Conservation (phyloP, 208 protist genomes). For the Acanthamoeba healyi region DNA sequence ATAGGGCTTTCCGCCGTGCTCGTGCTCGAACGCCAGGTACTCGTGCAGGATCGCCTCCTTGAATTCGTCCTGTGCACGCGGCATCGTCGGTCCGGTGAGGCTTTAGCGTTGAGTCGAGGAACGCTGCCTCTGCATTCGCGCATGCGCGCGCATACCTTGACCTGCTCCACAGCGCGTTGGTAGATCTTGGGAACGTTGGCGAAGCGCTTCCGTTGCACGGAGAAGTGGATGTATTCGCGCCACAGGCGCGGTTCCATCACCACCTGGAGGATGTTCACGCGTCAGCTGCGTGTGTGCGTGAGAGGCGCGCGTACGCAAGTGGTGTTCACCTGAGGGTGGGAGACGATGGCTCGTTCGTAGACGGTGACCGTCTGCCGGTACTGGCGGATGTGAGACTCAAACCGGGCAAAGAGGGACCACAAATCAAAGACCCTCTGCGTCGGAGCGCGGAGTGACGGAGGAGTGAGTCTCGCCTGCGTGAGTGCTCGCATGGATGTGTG, state of each 20-base stretch:
- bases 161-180: not conserved
- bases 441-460: too few relatives aligned
- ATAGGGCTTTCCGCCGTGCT: not conserved
- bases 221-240: not conserved
- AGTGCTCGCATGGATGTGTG: too few relatives aligned
- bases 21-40: not conserved
- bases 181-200: constrained; percentile 24
- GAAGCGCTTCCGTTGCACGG: not conserved
- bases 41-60: not conserved
- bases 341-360: constrained; percentile 2
- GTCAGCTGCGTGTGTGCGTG: not conserved
- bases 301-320: not conserved
- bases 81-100: too few relatives aligned
- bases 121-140: not conserved
- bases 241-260: not conserved
- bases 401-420: not conserved
- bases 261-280: not conserved
- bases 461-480: too few relatives aligned
- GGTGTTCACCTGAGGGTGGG: not conserved
- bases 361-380: not conserved
- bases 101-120: not conserved
- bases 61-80: not conserved
- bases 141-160: not conserved
- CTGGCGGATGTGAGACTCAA: not conserved
- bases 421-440: not conserved